A percentile compares a stretch with the other conserved stretches of the same genome.
phyloP scores from a whole-genome alignment of 1,139 yeast genomes.

The Debaryomyces fabryi region DNA sequence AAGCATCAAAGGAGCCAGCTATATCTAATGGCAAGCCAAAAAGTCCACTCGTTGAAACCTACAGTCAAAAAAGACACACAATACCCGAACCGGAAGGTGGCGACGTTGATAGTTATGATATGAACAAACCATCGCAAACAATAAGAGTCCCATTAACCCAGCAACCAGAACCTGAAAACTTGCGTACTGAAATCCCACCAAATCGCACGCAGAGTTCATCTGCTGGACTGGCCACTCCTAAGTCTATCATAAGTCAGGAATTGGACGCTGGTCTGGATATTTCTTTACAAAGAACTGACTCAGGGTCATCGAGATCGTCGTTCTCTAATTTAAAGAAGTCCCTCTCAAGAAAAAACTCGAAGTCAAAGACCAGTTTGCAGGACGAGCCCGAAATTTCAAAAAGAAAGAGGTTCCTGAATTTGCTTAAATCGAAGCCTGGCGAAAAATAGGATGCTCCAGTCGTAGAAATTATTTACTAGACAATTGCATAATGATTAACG shows the following conservation, averaged over 20 bases:
- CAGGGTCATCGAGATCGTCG: constrained; percentile 3
- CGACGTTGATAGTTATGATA: background rate
- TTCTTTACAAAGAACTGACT: background rate
- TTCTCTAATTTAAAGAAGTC: constrained; percentile 2
- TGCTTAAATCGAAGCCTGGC: constrained; percentile 1
- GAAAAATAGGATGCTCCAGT: background rate
- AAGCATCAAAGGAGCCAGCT: background rate
- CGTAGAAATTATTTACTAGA: background rate
- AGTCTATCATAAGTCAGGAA: background rate
- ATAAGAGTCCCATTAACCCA: background rate
- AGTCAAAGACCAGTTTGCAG: background rate
- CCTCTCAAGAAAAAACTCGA: constrained; percentile 3
- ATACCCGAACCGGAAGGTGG: background rate
- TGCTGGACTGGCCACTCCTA: background rate
- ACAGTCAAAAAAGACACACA: background rate
- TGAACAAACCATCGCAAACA: background rate
- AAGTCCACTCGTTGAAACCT: background rate
- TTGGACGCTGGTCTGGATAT: background rate
- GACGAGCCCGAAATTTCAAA: constrained; percentile 1
- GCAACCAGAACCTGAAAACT: background rate
- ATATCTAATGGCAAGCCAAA: background rate
- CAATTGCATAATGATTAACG: constrained; percentile 3
- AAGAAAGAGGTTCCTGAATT: constrained; percentile 3
- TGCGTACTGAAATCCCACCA: background rate
- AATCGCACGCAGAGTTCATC: background rate